Evolutionary conservation across 2,329 filamentous ascomycete species (phyloP).

Genomic region (Penicillium freii): DNA sequence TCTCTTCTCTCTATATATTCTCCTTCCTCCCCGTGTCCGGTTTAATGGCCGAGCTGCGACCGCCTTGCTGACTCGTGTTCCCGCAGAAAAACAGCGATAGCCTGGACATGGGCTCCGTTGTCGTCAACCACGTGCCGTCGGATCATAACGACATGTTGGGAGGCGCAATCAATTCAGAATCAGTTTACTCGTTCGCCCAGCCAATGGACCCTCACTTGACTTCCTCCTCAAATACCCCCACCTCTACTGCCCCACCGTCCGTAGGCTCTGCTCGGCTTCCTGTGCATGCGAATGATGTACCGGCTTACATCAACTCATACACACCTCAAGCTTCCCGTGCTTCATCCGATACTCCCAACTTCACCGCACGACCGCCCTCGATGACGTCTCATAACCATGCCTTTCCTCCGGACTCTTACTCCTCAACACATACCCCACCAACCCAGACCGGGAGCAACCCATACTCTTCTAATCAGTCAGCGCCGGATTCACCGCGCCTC

Average conservation of each 20-base stretch:
- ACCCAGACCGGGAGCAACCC: slow-evolving; percentile 25
- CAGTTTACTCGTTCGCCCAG: slow-evolving; percentile 30
- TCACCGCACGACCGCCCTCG: slow-evolving; percentile 36
- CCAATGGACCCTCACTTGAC: slow-evolving; percentile 15
- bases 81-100: slow-evolving; percentile 34
- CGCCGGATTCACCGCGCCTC: slow-evolving; percentile 47
- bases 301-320: slow-evolving; percentile 33
- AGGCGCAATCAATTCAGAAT: slow-evolving; percentile 44
- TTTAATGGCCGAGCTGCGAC: slow-evolving; percentile 4
- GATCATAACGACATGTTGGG: slow-evolving; percentile 66
- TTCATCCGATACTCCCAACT: slow-evolving; percentile 23
- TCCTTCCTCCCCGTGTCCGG: neutral
- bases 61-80: slow-evolving; percentile 12
- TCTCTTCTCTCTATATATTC: neutral
- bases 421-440: slow-evolving; percentile 21
- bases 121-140: slow-evolving; percentile 68
- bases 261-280: slow-evolving; percentile 34
- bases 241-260: slow-evolving; percentile 39
- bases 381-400: slow-evolving; percentile 50
- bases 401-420: slow-evolving; percentile 20
- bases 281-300: slow-evolving; percentile 32
- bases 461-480: slow-evolving; percentile 32
- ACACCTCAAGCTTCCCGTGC: slow-evolving; percentile 24
- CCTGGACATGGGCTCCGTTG: slow-evolving; percentile 57
- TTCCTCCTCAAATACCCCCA: slow-evolving; percentile 32